Conservation (phyloP, 371 early-diverging fungal genomes). For the Blakeslea trispora region DNA sequence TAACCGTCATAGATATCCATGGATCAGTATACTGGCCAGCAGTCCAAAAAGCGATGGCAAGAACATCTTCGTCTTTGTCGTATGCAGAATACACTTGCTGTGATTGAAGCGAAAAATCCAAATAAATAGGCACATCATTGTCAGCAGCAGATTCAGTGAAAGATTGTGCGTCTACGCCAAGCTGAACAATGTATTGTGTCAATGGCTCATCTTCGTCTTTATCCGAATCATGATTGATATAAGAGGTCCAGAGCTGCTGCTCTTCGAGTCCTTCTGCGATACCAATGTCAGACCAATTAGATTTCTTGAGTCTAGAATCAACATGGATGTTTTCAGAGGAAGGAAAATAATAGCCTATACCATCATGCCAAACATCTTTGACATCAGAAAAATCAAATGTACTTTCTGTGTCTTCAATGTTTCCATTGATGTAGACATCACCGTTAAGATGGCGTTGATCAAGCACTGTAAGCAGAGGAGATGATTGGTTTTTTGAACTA, state of each 20-base stretch:
- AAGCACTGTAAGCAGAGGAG: slow-evolving; percentile 27
- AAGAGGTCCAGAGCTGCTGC: slow-evolving; percentile 22
- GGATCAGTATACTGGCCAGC: slow-evolving; percentile 20
- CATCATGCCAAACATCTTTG: slow-evolving; percentile 29
- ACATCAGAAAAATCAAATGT: slow-evolving; percentile 2
- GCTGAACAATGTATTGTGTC: slow-evolving; percentile 27
- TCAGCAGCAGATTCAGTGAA: slow-evolving; percentile 4
- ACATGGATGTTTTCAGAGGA: slow-evolving; percentile 12
- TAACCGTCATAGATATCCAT: slow-evolving; percentile 14
- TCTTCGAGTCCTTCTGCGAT: slow-evolving; percentile 20
- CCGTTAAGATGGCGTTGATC: slow-evolving; percentile 33
- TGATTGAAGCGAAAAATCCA: slow-evolving; percentile 9
- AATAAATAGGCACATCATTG: slow-evolving; percentile 8
- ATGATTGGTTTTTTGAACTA: slow-evolving; percentile 12
- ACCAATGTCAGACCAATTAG: slow-evolving; percentile 32
- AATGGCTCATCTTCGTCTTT: slow-evolving; percentile 8
- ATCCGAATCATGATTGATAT: slow-evolving; percentile 24
- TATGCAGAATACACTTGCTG: slow-evolving; percentile 24
- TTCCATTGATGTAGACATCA: slow-evolving; percentile 22
- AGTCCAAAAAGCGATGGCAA: slow-evolving; percentile 33
- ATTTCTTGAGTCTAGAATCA: slow-evolving; percentile 11
- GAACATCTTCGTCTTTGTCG: slow-evolving; percentile 13
- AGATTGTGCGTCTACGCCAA: slow-evolving; percentile 7
- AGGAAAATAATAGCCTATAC: slow-evolving; percentile 32
- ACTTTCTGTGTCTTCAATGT: slow-evolving; percentile 6